These are phyloP conservation scores for Kuraishia cidri DNA, from an alignment of 805 yeast species.

Conservation along the genomic window DNA sequence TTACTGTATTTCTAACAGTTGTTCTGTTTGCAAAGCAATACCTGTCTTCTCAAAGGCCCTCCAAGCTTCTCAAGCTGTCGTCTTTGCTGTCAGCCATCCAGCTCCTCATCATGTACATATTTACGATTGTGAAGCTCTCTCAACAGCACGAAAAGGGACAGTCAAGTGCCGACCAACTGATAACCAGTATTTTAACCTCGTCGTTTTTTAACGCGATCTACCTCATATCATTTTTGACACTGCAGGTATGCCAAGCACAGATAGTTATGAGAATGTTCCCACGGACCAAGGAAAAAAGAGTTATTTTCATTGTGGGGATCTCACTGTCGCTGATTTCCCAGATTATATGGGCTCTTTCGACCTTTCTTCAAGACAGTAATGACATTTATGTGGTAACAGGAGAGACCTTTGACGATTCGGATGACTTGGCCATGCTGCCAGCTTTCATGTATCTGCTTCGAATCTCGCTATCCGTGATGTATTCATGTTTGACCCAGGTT, in stretches of 20 bases:
- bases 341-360: conserved; percentile 61
- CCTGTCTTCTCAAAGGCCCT: conserved; percentile 43
- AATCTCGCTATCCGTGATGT: conserved; percentile 62
- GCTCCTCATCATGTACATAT: conserved; percentile 38
- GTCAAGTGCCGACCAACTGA: conserved; percentile 31
- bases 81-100: conserved; percentile 46
- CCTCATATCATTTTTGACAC: conserved; percentile 43
- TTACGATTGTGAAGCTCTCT: conserved; percentile 34
- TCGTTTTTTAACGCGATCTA: conserved; percentile 45
- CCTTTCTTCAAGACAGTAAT: conserved; percentile 21
- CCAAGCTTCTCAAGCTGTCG: conserved; percentile 38
- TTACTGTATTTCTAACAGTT: conserved; percentile 53
- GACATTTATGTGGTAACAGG: conserved; percentile 17
- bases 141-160: conserved; percentile 36
- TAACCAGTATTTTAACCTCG: conserved; percentile 32
- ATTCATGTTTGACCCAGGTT: conserved; percentile 53
- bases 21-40: conserved; percentile 54
- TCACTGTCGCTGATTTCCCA: conserved; percentile 46
- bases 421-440: conserved; percentile 49
- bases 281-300: conserved; percentile 59
- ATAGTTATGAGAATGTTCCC: conserved; percentile 60
- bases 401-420: conserved; percentile 24
- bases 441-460: conserved; percentile 69
- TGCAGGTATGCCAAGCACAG: conserved; percentile 65
- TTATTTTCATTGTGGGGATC: conserved; percentile 51